phyloP scores from a whole-genome alignment of 192 early-diverging fungal species.

The Funneliformis mosseae region DNA sequence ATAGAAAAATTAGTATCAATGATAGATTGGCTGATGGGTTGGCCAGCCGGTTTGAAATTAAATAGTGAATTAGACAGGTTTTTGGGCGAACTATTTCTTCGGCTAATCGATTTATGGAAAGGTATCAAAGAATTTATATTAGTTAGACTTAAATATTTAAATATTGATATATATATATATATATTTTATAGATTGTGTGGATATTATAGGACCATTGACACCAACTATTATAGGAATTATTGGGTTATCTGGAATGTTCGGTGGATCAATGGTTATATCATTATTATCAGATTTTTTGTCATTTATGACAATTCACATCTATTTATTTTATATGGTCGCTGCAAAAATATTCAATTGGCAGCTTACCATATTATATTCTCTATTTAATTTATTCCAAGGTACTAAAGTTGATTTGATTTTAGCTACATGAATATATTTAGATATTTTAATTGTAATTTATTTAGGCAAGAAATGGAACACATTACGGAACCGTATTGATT shows the following conservation, averaged over 20 bases:
- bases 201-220: conserved; percentile 52
- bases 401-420: conserved; percentile 31
- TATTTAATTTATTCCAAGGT: conserved; percentile 93
- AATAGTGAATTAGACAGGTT: conserved; percentile 89
- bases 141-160: neutral
- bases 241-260: conserved; percentile 77
- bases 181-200: conserved; percentile 44
- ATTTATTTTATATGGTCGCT: conserved; percentile 95
- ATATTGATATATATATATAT: neutral
- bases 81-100: conserved; percentile 88
- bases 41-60: conserved; percentile 95
- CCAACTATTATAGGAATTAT: conserved; percentile 68
- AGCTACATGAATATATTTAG: neutral
- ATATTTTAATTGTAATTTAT: neutral
- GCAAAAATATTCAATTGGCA: conserved; percentile 95
- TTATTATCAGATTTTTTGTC: conserved; percentile 83
- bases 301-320: conserved; percentile 87
- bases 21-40: conserved; percentile 88
- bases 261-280: conserved; percentile 82
- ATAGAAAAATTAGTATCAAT: conserved; percentile 70
- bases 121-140: conserved; percentile 40
- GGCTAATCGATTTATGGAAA: conserved; percentile 87
- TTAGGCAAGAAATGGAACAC: conserved; percentile 85
- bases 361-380: conserved; percentile 75
- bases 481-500: conserved; percentile 89